A percentile compares a stretch with the other conserved stretches of the same genome.
Conservation (phyloP, 257 asterid genomes). For the Perilla frutescens region DNA sequence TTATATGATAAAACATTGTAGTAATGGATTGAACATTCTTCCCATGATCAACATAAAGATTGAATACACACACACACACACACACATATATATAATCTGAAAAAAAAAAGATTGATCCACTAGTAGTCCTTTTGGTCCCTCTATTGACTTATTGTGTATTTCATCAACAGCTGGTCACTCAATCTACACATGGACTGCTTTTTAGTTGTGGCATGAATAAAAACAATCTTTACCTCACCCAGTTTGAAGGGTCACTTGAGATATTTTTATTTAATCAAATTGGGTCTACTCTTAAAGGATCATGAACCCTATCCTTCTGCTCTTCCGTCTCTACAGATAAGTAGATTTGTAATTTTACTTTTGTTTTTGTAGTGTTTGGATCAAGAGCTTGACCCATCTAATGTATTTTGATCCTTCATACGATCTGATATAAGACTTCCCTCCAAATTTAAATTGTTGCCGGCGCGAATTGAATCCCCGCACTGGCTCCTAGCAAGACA, state of each 20-base stretch:
- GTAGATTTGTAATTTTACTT: too few relatives aligned
- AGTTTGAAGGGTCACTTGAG: not conserved
- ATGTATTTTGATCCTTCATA: too few relatives aligned
- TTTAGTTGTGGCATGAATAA: slow-evolving; percentile 6
- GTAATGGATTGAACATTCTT: not conserved
- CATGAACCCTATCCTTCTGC: too few relatives aligned
- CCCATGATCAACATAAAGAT: not conserved
- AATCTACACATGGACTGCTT: slow-evolving; percentile 31
- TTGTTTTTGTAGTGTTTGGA: too few relatives aligned
- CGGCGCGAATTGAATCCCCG: too few relatives aligned
- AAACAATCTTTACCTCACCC: slow-evolving; percentile 1
- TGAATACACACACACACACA: not conserved
- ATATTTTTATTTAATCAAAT: slow-evolving; percentile 9
- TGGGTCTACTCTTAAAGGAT: not conserved
- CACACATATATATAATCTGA: not conserved
- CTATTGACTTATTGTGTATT: not conserved
- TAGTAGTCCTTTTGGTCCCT: not conserved
- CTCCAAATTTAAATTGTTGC: too few relatives aligned
- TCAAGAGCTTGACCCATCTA: too few relatives aligned
- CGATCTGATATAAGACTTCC: too few relatives aligned
- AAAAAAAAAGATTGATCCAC: slow-evolving; percentile 8
- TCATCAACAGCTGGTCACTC: slow-evolving; percentile 25
- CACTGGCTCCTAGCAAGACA: too few relatives aligned
- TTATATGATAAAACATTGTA: too few relatives aligned
- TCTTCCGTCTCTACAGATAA: too few relatives aligned